These are phyloP conservation scores for Williopsis jadinii DNA, from an alignment of 1,139 yeast species.

Conservation along the genomic window DNA sequence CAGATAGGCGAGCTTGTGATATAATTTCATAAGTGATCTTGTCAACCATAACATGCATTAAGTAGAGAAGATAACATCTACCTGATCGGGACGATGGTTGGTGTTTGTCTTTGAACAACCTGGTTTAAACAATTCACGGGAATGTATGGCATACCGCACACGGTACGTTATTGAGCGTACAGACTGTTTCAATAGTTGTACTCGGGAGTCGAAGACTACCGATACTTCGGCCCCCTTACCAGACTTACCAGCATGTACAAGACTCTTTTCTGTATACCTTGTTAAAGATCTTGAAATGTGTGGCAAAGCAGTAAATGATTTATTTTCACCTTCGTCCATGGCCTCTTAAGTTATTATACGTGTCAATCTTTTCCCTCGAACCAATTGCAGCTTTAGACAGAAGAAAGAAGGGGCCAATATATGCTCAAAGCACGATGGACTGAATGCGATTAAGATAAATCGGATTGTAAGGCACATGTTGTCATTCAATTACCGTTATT, in stretches of 20 bases:
- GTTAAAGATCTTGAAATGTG: conserved; percentile 37
- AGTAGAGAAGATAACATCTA: conserved; percentile 23
- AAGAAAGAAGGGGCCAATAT: conserved; percentile 44
- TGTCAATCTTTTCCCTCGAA: conserved; percentile 37
- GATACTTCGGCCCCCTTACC: conserved; percentile 41
- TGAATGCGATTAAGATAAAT: conserved; percentile 39
- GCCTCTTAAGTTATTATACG: conserved; percentile 38
- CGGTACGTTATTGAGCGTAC: too few species aligned
- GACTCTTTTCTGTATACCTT: conserved; percentile 30
- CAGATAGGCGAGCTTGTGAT: conserved; percentile 27
- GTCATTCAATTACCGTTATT: conserved; percentile 37
- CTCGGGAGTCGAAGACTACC: conserved; percentile 31
- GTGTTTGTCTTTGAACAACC: conserved; percentile 14
- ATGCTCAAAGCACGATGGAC: conserved; percentile 36
- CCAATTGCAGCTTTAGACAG: conserved; percentile 37
- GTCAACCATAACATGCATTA: conserved; percentile 5
- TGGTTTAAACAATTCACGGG: conserved; percentile 31
- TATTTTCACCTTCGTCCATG: conserved; percentile 34
- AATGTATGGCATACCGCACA: conserved; percentile 30
- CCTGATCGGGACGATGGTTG: conserved; percentile 22
- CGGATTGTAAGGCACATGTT: conserved; percentile 47
- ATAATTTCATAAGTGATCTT: conserved; percentile 29
- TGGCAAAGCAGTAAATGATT: conserved; percentile 39
- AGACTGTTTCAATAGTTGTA: too few species aligned
- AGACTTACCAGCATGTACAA: conserved; percentile 42